A percentile compares a stretch with the other conserved stretches of the same genome.
phyloP scores from a whole-genome alignment of 805 yeast genomes.

The Zygotorulaspora chibaensis region DNA sequence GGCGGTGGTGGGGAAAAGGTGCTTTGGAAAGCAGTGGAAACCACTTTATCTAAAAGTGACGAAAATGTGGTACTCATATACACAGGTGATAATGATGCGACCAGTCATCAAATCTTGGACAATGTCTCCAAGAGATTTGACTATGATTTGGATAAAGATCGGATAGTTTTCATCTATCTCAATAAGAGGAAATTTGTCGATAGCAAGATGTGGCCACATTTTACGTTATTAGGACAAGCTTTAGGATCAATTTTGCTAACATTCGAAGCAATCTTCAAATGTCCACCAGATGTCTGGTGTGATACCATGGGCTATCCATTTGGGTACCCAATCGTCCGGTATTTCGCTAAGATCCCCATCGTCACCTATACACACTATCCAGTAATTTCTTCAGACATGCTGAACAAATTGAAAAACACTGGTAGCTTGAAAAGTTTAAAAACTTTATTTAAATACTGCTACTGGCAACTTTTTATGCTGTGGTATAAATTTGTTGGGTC shows the following conservation, averaged over 20 bases:
- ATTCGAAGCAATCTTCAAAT: slow-evolving; percentile 60
- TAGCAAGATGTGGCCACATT: slow-evolving; percentile 65
- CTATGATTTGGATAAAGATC: slow-evolving; percentile 44
- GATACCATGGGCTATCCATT: slow-evolving; percentile 96
- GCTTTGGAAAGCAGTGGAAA: slow-evolving; percentile 85
- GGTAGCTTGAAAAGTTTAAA: slow-evolving; percentile 17
- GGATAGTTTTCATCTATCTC: slow-evolving; percentile 62
- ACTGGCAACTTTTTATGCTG: slow-evolving; percentile 68
- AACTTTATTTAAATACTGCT: slow-evolving; percentile 44
- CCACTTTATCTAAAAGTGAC: slow-evolving; percentile 51
- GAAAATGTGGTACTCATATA: slow-evolving; percentile 63
- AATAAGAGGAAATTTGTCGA: slow-evolving; percentile 58
- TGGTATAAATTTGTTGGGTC: slow-evolving; percentile 64
- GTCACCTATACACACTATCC: slow-evolving; percentile 94
- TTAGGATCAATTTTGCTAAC: slow-evolving; percentile 69
- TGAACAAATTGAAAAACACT: slow-evolving; percentile 46
- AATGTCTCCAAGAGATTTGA: slow-evolving; percentile 56
- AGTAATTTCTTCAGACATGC: slow-evolving; percentile 83
- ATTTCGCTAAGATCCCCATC: slow-evolving; percentile 64
- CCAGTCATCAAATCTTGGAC: slow-evolving; percentile 45
- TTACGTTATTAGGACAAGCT: slow-evolving; percentile 85
- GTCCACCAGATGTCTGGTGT: slow-evolving; percentile 84
- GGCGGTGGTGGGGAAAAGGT: slow-evolving; percentile 99
- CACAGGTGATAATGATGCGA: slow-evolving; percentile 56
- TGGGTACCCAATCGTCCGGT: slow-evolving; percentile 60